These are phyloP conservation scores for Linaria vulgaris DNA, from an alignment of 257 asterid genomes.

Conservation along the genomic window DNA sequence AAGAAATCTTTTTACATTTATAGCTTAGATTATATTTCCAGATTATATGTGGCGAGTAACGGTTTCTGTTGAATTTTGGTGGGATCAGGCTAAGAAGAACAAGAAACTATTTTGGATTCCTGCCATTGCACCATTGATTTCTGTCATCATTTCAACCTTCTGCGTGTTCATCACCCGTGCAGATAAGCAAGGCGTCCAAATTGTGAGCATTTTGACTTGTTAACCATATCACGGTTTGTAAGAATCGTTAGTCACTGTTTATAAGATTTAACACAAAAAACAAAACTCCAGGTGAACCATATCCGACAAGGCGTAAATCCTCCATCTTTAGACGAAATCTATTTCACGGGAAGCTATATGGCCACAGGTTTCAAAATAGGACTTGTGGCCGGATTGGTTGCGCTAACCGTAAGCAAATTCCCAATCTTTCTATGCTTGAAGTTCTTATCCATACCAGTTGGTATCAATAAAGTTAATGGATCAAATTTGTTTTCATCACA, in stretches of 20 bases:
- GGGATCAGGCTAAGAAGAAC: constrained; percentile 58
- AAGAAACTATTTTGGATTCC: constrained; percentile 67
- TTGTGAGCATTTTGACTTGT: constrained; percentile 37
- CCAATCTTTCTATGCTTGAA: no score
- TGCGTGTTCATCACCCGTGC: constrained; percentile 66
- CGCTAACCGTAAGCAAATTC: constrained; percentile 49
- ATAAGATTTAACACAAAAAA: no score
- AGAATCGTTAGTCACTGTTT: background rate
- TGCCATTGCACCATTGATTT: constrained; percentile 74
- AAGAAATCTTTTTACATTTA: constrained; percentile 30
- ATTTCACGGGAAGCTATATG: constrained; percentile 54
- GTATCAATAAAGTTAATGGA: background rate
- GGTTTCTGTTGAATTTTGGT: background rate
- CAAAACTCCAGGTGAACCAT: constrained; percentile 53
- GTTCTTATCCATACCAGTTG: background rate
- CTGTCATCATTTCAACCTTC: constrained; percentile 64
- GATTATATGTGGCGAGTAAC: background rate
- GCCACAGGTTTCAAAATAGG: constrained; percentile 66
- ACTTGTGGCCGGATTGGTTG: constrained; percentile 56
- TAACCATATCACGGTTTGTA: background rate
- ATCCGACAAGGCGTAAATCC: constrained; percentile 61
- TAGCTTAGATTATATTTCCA: background rate
- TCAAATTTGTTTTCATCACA: constrained; percentile 21
- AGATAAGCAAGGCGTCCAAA: constrained; percentile 60
- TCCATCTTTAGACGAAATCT: constrained; percentile 46